These are phyloP conservation scores for Zancudomyces culisetae DNA, from an alignment of 371 early-diverging fungal species.

Conservation along the genomic window DNA sequence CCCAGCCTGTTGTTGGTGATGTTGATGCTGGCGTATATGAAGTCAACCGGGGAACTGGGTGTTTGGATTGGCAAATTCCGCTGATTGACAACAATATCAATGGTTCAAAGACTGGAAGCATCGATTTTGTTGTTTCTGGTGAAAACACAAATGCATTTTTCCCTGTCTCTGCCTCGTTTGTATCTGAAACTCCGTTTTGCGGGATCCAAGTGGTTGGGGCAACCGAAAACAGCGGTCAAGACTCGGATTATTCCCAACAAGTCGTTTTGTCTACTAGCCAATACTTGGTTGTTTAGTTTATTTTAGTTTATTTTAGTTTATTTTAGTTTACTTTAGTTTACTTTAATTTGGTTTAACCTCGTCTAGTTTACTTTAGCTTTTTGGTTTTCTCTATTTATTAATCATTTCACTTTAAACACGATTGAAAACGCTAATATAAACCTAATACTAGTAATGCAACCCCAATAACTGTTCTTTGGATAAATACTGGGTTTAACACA, in stretches of 20 bases:
- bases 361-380: background rate
- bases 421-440: slow-evolving; percentile 7
- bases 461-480: too few species aligned
- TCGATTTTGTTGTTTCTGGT: slow-evolving; percentile 69
- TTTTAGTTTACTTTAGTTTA: too few species aligned
- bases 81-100: slow-evolving; percentile 51
- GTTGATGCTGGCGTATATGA: slow-evolving; percentile 63
- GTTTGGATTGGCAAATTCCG: slow-evolving; percentile 75
- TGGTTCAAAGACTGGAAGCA: slow-evolving; percentile 51
- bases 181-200: slow-evolving; percentile 42
- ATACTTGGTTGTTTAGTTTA: slow-evolving; percentile 34
- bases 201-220: slow-evolving; percentile 51
- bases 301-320: too few species aligned
- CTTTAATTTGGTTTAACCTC: background rate
- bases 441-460: too few species aligned
- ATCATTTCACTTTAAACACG: slow-evolving; percentile 7
- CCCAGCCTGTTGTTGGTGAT: slow-evolving; percentile 48
- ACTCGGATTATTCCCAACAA: slow-evolving; percentile 41
- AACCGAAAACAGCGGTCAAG: slow-evolving; percentile 32
- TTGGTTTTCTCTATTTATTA: background rate
- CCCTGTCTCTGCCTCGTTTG: slow-evolving; percentile 72
- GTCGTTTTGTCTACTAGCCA: slow-evolving; percentile 42
- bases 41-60: slow-evolving; percentile 43
- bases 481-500: too few species aligned
- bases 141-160: slow-evolving; percentile 69